Base-by-base conservation (phyloP, 768 basidiomycete genomes). In the Steccherinum ochraceum region DNA sequence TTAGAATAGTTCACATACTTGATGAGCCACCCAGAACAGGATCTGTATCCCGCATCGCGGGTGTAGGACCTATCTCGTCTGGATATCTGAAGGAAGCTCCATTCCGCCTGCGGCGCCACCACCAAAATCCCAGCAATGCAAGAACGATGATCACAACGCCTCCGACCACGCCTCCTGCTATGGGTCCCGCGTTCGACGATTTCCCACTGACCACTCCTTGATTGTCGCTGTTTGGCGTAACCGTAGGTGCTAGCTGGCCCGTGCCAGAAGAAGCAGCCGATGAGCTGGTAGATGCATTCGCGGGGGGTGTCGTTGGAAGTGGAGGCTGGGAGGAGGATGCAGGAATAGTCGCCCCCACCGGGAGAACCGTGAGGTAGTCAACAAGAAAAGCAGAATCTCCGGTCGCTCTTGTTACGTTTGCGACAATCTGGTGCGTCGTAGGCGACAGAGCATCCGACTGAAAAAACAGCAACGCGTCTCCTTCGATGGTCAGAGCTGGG, bases 121-220 rank as follows among this genome's bases (percentile, higher is more conserved):
- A 20, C 16, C 56, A 52, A 5, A 56, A 18, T 19, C 46, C 47
- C 19, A 52, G 25, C n/a, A 50, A 24, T 12, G 54, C 3, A 24
- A 50, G 40, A 24, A 58, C 24, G 23, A 57, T n/a, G 21, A 30
- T 47, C 12, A 47, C 48, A 1, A 56, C 45, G 12, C 59, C 59
- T n/a, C 55, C 59, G 12, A 58, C 49, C 4, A 56, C 59, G 2
- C 57, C 59, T 11, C 57, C 59, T 2, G 50, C 55, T 21, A 61
- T 58, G 35, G 59, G 50, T 26, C 57, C 59, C 40, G 49, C 46
- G 25, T 54, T 49, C 12, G 27, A 35, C 5, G 40, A 35, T 18
- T 20, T 35, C 11, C 19, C 24, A 24, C 30, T 19, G 7, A n/a
- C 44, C n/a, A 12, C 35, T 20, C 45, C 44, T n/a, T 13, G 16